Base-by-base conservation (phyloP, 768 basidiomycete genomes). In the Kwoniella europaea region DNA sequence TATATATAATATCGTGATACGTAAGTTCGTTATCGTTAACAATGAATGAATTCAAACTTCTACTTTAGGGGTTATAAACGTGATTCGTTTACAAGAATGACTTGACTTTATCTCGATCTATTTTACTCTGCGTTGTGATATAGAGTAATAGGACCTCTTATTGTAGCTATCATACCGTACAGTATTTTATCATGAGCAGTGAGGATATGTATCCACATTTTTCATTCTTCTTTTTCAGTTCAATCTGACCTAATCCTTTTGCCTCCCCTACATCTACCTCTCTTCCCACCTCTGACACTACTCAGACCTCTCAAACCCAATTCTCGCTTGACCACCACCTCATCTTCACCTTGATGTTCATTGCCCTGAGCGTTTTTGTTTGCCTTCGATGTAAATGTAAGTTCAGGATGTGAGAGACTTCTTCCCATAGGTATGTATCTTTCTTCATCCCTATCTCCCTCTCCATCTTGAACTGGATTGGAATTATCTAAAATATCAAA, bases 261-360 rank as follows among this genome's bases (percentile, higher is more conserved):
- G 2, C 24, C 67, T 52, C 57, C 52, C 18, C 42, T 62, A 6
- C 44, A 24, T 12, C 22, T 61, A n/a, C 67, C 43, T n/a, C 67
- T 50, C 29, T 55, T 54, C n/a, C 57, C 58, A 22, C 58, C 59
- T 41, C 57, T 59, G 44, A 13, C 29, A 50, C 52, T 52, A 20
- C 20, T 43, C 44, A 66, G 22, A n/a, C 65, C 65, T 43, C 65
- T 66, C 18, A 66, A 46, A n/a, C 65, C 65, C 16, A 66, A 20
- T 16, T 66, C 65, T 0, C 65, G 18, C n/a, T 44, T 44, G 4
- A 54, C 66, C 10, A 59, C 66, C 12, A 57, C 54, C 20, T 29
- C 15, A 20, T 56, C 43, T n/a, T 63, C 50, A 15, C 18, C 50
- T 27, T 50, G 1, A 6, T 56, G n/a, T 24, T 52, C 22, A 24